A percentile compares a stretch with the other conserved stretches of the same genome.
These are phyloP conservation scores for Blastocystis sp. DNA, from an alignment of 352 stramenopile genomes.

Conservation along the genomic window DNA sequence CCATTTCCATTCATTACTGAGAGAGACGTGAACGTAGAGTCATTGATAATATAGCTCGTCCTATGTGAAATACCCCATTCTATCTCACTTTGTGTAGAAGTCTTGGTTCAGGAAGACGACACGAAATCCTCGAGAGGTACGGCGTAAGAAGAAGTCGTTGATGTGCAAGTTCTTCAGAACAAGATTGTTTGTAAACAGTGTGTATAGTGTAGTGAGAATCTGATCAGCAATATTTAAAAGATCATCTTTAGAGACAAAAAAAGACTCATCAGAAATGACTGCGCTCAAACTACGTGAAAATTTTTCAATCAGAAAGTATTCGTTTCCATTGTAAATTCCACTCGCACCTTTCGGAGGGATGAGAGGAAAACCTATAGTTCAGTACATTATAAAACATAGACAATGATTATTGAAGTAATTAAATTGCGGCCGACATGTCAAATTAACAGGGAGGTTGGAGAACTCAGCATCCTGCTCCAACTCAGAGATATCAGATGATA, in stretches of 20 bases:
- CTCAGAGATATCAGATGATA: background rate
- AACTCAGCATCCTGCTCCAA: background rate
- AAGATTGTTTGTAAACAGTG: background rate
- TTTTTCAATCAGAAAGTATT: conserved; percentile 41
- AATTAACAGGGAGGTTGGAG: background rate
- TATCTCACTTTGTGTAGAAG: background rate
- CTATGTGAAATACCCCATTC: background rate
- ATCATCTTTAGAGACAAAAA: background rate
- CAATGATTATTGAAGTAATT: conserved; percentile 54
- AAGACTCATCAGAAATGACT: background rate
- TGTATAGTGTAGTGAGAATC: background rate
- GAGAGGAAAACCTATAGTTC: conserved; percentile 27
- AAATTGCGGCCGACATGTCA: background rate
- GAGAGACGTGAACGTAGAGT: conserved; percentile 32
- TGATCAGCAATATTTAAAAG: background rate
- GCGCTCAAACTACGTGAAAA: background rate
- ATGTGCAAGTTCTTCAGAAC: conserved; percentile 43
- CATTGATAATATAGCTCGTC: conserved; percentile 1
- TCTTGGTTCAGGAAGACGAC: conserved; percentile 28
- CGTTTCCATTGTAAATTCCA: conserved; percentile 5
- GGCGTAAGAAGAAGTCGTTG: conserved; percentile 31
- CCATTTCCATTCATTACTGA: conserved; percentile 18
- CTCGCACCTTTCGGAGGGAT: background rate
- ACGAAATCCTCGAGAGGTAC: conserved; percentile 9
- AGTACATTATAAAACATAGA: background rate